These are phyloP conservation scores for Telopea speciosissima DNA, from an alignment of 177 flowering plant species.

Conservation along the genomic window DNA sequence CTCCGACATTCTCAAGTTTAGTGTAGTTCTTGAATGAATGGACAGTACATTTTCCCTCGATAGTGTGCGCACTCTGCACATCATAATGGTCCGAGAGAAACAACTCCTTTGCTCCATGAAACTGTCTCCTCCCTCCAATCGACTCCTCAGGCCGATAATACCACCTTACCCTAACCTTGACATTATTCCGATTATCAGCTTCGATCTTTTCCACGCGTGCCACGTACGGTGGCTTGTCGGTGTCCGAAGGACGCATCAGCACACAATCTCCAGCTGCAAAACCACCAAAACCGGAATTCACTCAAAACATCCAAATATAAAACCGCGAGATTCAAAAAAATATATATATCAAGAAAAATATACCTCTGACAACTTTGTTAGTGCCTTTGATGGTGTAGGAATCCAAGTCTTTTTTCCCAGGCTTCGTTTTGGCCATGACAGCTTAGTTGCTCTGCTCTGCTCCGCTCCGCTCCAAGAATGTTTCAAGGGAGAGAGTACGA, in stretches of 20 bases:
- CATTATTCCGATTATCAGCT: conserved; percentile 45
- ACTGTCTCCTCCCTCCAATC: conserved; percentile 49
- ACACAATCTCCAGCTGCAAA: conserved; percentile 57
- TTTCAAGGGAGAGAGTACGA: neutral
- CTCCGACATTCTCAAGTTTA: conserved; percentile 57
- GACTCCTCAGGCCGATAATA: conserved; percentile 66
- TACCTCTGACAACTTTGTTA: conserved; percentile 35
- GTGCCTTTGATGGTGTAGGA: conserved; percentile 40
- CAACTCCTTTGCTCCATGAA: conserved; percentile 60
- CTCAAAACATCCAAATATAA: conserved; percentile 2
- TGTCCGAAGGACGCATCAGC: conserved; percentile 51
- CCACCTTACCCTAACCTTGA: conserved; percentile 55
- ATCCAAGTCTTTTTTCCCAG: conserved; percentile 38
- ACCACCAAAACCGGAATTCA: conserved; percentile 6
- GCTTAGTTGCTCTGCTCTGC: neutral
- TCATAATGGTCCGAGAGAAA: conserved; percentile 51
- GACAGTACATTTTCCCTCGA: conserved; percentile 55
- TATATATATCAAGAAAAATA: too few species aligned
- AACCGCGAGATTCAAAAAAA: neutral
- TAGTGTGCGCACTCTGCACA: conserved; percentile 53
- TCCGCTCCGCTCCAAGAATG: neutral
- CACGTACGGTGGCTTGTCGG: conserved; percentile 51
- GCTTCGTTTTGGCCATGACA: conserved; percentile 46
- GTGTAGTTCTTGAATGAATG: conserved; percentile 60
- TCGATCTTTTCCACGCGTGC: conserved; percentile 56